These are phyloP conservation scores for Asterophora lycoperdoides DNA, from an alignment of 768 basidiomycete species.

Conservation along the genomic window DNA sequence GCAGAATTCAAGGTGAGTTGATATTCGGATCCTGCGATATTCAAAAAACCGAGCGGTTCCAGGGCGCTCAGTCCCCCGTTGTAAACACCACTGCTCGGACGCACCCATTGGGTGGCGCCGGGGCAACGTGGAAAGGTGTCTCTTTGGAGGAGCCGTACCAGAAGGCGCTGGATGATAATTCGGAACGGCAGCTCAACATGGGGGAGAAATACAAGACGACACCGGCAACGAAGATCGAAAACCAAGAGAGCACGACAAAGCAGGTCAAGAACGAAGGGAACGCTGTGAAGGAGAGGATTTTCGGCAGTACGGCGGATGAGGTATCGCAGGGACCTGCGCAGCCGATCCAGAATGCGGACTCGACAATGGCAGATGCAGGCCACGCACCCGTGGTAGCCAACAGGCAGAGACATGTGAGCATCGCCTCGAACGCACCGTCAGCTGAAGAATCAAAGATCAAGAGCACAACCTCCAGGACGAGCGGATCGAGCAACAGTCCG, in stretches of 20 bases:
- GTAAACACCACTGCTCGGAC: conserved; percentile 15
- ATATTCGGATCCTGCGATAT: background rate
- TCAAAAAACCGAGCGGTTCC: background rate
- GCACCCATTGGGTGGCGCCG: conserved; percentile 15
- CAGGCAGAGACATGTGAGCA: background rate
- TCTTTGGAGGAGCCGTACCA: conserved; percentile 16
- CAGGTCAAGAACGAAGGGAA: conserved; percentile 1
- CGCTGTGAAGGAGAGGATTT: background rate
- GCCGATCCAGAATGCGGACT: background rate
- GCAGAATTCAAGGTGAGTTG: conserved; percentile 4
- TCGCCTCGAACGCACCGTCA: conserved; percentile 1
- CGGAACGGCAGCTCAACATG: conserved; percentile 14
- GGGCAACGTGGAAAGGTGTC: conserved; percentile 16
- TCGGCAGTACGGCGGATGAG: background rate
- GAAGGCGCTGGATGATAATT: conserved; percentile 14
- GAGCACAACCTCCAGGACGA: background rate
- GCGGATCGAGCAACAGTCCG: conserved; percentile 1
- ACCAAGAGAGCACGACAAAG: background rate
- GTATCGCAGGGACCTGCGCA: background rate
- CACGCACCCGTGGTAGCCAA: conserved; percentile 3
- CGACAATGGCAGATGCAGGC: background rate
- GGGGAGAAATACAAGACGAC: background rate
- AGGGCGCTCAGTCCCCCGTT: conserved; percentile 3
- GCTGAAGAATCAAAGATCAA: conserved; percentile 3
- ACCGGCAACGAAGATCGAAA: background rate